phyloP scores from a whole-genome alignment of 805 yeast species.

The Wickerhamiella spandovensis region DNA sequence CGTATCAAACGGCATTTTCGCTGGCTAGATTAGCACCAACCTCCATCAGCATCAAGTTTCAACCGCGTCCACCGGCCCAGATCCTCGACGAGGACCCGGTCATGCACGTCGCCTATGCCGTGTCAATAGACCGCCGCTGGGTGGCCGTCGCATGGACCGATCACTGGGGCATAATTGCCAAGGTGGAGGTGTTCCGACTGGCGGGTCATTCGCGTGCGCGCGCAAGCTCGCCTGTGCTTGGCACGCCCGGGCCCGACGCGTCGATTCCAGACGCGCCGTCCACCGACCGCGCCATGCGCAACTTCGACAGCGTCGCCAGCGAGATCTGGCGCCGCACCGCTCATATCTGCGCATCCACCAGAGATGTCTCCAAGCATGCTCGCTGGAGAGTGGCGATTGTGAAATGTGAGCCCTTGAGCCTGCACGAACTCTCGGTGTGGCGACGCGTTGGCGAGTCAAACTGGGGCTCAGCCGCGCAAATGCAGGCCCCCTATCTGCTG shows the following conservation, averaged over 20 bases:
- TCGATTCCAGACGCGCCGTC: not conserved
- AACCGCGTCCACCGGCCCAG: slow-evolving; percentile 9
- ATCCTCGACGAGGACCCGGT: slow-evolving; percentile 55
- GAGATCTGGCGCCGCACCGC: slow-evolving; percentile 14
- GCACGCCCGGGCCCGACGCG: not conserved
- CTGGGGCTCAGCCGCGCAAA: not conserved
- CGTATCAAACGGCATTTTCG: slow-evolving; percentile 21
- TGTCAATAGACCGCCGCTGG: slow-evolving; percentile 75
- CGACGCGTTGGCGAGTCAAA: slow-evolving; percentile 1
- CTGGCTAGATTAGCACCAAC: slow-evolving; percentile 24
- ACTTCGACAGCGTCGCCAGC: slow-evolving; percentile 7
- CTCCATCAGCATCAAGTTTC: slow-evolving; percentile 16
- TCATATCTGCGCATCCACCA: slow-evolving; percentile 4
- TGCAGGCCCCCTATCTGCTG: slow-evolving; percentile 5
- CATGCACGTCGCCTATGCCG: slow-evolving; percentile 73
- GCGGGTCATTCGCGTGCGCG: slow-evolving; percentile 7
- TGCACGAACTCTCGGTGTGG: slow-evolving; percentile 24
- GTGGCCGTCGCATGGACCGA: slow-evolving; percentile 82
- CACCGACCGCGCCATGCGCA: not conserved
- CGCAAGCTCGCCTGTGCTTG: slow-evolving; percentile 3
- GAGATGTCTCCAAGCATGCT: slow-evolving; percentile 2
- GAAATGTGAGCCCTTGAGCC: slow-evolving; percentile 25
- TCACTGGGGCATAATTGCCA: slow-evolving; percentile 54
- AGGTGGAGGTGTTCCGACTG: slow-evolving; percentile 38
- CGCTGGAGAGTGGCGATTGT: slow-evolving; percentile 26